Evolutionary conservation across 2,329 filamentous ascomycete genomes (phyloP).

Genomic region (Cladophialophora exuberans): DNA sequence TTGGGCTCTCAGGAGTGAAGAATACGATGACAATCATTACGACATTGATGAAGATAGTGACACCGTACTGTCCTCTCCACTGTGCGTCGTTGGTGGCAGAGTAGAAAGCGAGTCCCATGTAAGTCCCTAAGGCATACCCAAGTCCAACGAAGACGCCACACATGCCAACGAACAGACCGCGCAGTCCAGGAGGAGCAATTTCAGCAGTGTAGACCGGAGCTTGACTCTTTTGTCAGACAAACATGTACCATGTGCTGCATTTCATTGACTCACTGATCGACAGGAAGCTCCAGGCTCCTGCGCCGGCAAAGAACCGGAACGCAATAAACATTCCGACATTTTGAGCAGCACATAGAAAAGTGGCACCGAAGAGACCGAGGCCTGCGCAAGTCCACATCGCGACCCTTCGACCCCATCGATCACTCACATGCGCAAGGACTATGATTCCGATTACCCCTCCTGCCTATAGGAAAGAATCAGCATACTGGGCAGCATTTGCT

Average conservation of each 20-base stretch:
- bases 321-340: constrained; percentile 31
- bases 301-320: constrained; percentile 35
- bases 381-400: background rate
- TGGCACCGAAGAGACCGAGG: background rate
- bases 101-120: constrained; percentile 13
- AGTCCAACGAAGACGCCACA: background rate
- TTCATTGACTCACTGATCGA: no score
- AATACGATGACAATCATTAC: constrained; percentile 18
- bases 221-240: no score
- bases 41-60: background rate
- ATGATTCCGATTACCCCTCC: constrained; percentile 5
- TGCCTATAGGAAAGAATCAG: background rate
- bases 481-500: background rate
- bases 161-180: constrained; percentile 14
- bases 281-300: background rate
- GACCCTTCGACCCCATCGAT: constrained; percentile 36
- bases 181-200: constrained; percentile 2
- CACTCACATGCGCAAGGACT: background rate
- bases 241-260: no score
- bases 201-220: constrained; percentile 2
- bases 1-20: constrained; percentile 63
- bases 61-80: background rate
- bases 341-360: background rate
- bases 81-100: background rate
- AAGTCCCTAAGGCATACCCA: constrained; percentile 8